These are phyloP conservation scores for Trapa incisa DNA, from an alignment of 345 rosid species.

Conservation along the genomic window DNA sequence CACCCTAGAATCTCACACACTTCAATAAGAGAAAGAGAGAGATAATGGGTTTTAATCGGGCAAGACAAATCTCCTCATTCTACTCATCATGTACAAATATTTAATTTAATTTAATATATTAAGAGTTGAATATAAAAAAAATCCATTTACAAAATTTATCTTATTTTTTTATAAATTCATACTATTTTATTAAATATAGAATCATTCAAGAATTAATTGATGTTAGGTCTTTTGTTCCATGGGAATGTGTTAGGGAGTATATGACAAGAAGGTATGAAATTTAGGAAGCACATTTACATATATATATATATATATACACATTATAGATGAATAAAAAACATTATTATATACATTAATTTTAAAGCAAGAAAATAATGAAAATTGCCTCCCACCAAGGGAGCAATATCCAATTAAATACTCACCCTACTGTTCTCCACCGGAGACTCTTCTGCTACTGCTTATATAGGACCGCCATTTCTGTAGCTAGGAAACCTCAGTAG, in stretches of 20 bases:
- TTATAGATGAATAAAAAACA: background rate
- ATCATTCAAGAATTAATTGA: constrained; percentile 12
- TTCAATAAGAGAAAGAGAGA: no score
- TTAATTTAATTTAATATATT: no score
- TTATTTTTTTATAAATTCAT: background rate
- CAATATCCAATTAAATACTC: constrained; percentile 39
- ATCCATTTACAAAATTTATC: background rate
- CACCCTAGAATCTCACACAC: no score
- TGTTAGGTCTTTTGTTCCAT: constrained; percentile 36
- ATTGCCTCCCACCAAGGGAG: constrained; percentile 69
- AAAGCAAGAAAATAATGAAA: constrained; percentile 30
- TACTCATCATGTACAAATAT: no score
- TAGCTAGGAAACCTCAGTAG: no score
- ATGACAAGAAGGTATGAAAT: constrained; percentile 4
- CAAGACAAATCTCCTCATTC: no score
- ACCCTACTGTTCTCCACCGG: constrained; percentile 42
- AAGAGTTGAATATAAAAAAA: background rate
- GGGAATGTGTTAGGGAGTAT: constrained; percentile 35
- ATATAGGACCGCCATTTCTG: constrained; percentile 33
- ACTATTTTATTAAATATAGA: background rate
- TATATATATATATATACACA: no score
- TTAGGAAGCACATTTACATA: background rate
- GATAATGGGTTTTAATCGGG: no score
- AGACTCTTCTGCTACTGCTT: constrained; percentile 52
- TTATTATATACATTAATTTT: background rate